Evolutionary conservation across 768 basidiomycete species (phyloP).

Genomic region (Phylloporus sp.): DNA sequence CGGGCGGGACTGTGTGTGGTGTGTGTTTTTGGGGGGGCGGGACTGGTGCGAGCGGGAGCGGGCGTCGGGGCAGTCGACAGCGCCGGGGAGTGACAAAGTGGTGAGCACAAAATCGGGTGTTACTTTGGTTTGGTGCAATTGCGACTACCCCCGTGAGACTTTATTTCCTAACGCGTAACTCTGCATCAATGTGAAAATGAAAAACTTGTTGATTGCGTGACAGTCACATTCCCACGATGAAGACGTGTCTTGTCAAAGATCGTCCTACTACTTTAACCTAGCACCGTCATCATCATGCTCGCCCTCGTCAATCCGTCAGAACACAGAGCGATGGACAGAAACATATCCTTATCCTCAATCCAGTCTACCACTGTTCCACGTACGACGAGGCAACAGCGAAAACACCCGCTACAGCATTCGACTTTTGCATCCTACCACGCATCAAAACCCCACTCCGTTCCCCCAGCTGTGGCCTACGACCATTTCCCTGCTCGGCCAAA

Average conservation of each 20-base stretch:
- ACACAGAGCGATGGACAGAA: constrained; percentile 29
- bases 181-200: too few relatives aligned
- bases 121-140: too few relatives aligned
- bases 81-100: constrained; percentile 10
- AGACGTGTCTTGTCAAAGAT: constrained; percentile 15
- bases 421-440: constrained; percentile 21
- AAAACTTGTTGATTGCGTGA: constrained; percentile 10
- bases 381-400: constrained; percentile 24
- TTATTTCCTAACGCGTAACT: too few relatives aligned
- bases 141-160: too few relatives aligned
- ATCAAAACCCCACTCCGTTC: constrained; percentile 16
- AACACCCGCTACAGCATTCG: constrained; percentile 24
- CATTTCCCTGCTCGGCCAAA: constrained; percentile 12
- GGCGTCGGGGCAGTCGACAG: neutral
- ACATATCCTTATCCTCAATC: constrained; percentile 19
- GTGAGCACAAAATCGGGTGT: too few relatives aligned
- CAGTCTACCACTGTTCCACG: constrained; percentile 10
- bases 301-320: constrained; percentile 45
- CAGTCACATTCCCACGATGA: constrained; percentile 25
- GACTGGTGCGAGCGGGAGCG: neutral
- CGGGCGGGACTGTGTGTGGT: constrained; percentile 2
- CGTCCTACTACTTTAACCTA: too few relatives aligned
- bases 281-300: constrained; percentile 40
- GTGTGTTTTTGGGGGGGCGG: neutral
- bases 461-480: constrained; percentile 29